These are phyloP conservation scores for Arabidopsis lyrata DNA, from an alignment of 441 rosid species.

Conservation along the genomic window DNA sequence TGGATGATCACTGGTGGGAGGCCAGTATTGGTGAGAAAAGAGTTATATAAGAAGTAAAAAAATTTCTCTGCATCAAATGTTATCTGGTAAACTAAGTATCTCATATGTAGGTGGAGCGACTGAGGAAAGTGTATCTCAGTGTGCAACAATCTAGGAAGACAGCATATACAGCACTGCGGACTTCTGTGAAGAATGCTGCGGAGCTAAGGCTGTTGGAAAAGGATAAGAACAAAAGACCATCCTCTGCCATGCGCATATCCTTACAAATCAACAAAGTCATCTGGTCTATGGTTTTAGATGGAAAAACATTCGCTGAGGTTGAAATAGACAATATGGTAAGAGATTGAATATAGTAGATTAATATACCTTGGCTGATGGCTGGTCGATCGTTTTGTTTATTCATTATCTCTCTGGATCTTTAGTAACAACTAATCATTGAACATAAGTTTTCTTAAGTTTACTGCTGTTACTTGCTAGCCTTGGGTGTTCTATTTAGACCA, in stretches of 20 bases:
- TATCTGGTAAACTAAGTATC: conserved; percentile 17
- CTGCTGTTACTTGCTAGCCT: background rate
- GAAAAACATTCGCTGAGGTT: conserved; percentile 97
- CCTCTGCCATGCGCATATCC: conserved; percentile 97
- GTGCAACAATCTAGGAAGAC: conserved; percentile 78
- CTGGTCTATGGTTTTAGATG: conserved; percentile 98
- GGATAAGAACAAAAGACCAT: conserved; percentile 97
- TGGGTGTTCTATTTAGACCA: background rate
- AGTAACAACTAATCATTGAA: background rate
- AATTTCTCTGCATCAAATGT: background rate
- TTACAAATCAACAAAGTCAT: conserved; percentile 87
- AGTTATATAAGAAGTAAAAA: background rate
- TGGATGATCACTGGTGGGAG: conserved; percentile 89
- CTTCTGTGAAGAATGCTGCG: conserved; percentile 86
- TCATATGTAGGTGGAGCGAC: conserved; percentile 69
- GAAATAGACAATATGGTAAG: conserved; percentile 99
- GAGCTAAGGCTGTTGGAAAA: conserved; percentile 86
- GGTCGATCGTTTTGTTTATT: conserved; percentile 6
- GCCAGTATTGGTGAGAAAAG: conserved; percentile 72
- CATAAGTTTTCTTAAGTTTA: background rate
- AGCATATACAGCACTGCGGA: conserved; percentile 75
- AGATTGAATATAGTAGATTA: conserved; percentile 17
- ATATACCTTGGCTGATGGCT: background rate
- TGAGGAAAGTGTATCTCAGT: conserved; percentile 67
- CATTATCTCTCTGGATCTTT: background rate